Conservation (phyloP, 495 filamentous ascomycete species). For the Pyrenopolyporus hunteri region DNA sequence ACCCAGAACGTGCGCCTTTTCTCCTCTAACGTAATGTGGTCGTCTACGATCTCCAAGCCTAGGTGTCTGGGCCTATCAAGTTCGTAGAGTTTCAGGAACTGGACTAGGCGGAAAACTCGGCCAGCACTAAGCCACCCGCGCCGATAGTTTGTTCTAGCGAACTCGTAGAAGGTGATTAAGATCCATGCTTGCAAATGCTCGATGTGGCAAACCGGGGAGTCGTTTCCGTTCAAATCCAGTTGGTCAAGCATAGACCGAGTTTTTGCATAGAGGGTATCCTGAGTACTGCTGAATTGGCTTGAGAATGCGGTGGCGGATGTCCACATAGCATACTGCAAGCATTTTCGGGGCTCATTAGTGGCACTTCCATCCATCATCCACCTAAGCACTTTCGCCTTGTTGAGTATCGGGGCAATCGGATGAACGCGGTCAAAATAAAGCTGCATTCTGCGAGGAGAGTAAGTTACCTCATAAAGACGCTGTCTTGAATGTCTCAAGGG, state of each 20-base stretch:
- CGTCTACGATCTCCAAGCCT: slow-evolving; percentile 23
- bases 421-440: slow-evolving; percentile 66
- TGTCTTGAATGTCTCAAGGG: slow-evolving; percentile 35
- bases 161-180: slow-evolving; percentile 59
- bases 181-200: slow-evolving; percentile 63
- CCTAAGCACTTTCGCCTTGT: slow-evolving; percentile 45
- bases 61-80: slow-evolving; percentile 48
- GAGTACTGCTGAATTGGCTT: slow-evolving; percentile 55
- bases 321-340: slow-evolving; percentile 64
- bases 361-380: slow-evolving; percentile 22
- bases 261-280: slow-evolving; percentile 55
- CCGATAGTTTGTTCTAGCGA: slow-evolving; percentile 52
- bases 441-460: slow-evolving; percentile 41
- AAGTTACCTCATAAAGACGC: background rate
- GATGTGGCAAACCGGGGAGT: slow-evolving; percentile 37
- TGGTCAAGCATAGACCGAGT: slow-evolving; percentile 55
- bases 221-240: slow-evolving; percentile 40
- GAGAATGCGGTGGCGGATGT: slow-evolving; percentile 59
- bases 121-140: slow-evolving; percentile 62
- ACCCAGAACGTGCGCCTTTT: slow-evolving; percentile 62
- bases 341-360: slow-evolving; percentile 42
- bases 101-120: slow-evolving; percentile 58
- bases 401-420: slow-evolving; percentile 59
- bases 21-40: slow-evolving; percentile 51
- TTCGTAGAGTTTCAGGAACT: slow-evolving; percentile 57